Percentiles rank a stretch among this genome's conserved stretches.
Conservation (phyloP, 441 rosid genomes). For the Brassica balearica region DNA sequence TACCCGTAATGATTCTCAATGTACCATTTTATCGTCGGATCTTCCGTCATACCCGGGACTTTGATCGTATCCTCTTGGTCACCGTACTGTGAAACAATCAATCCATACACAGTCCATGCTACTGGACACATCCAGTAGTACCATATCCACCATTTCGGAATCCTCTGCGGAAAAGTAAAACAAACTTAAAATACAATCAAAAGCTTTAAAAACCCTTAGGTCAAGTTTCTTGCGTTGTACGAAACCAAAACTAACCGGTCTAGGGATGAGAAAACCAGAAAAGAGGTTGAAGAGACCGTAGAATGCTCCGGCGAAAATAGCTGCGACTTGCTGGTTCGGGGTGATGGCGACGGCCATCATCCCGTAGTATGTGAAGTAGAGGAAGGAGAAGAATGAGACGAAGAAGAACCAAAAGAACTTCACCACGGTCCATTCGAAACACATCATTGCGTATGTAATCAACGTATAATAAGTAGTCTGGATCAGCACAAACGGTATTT, state of each 20-base stretch:
- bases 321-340: constrained; percentile 91
- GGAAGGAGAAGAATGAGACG: constrained; percentile 81
- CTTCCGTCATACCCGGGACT: constrained; percentile 52
- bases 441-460: constrained; percentile 82
- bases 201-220: neutral
- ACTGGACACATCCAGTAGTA: constrained; percentile 87
- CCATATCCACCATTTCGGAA: constrained; percentile 96
- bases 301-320: constrained; percentile 83
- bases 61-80: constrained; percentile 52
- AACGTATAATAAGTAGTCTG: constrained; percentile 75
- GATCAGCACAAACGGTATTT: constrained; percentile 76
- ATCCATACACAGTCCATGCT: constrained; percentile 89
- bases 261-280: constrained; percentile 92
- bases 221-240: constrained; percentile 1
- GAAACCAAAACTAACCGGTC: constrained; percentile 63
- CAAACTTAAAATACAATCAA: neutral
- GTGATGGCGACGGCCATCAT: constrained; percentile 95
- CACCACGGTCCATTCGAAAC: constrained; percentile 78
- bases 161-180: constrained; percentile 54
- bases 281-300: constrained; percentile 87
- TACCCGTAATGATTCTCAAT: constrained; percentile 61
- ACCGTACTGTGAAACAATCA: constrained; percentile 77
- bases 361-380: constrained; percentile 96
- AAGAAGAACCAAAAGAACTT: constrained; percentile 96
- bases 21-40: constrained; percentile 56